Evolutionary conservation across 768 basidiomycete genomes (phyloP), one percentile per base, ranked within the genome.

Genomic region (Kondoa subrosea): DNA sequence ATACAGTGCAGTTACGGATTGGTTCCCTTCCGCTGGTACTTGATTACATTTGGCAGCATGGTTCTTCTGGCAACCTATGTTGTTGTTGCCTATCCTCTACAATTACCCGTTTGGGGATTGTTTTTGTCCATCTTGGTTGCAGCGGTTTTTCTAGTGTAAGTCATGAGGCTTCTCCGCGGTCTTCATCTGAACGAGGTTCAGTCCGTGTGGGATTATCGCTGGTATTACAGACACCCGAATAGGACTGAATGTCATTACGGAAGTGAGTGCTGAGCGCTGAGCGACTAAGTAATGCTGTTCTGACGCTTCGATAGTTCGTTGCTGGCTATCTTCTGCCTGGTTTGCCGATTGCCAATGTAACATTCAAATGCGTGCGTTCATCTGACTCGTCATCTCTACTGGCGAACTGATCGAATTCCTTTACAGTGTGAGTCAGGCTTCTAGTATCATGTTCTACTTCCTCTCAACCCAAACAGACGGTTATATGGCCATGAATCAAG

Each of bases 231-330:
- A 50, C 4, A 68, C 67, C 3, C 66, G 71, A 33, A 66, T 74
- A 15, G 76, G 76, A 0, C 67, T 77, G 4, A 77, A 77, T 57
- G 76, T 76, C 33, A 70, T 75, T 56, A 76, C 74, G 26, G 76
- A 50, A 21, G 40, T 50, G 21, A 8, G 40, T 21, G 40, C 21
- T 8, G 21, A 8, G 8, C 40, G 8, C 40, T 8, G 21, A 8
- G 8, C 21, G 12, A 50, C 12, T 8, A 50, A 50, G 12, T 8
- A 21, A 50, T 50, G 40, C 40, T 50, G 40, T 8, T 21, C n/a
- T n/a, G n/a, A n/a, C 8, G 40, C 40, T 50, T 50, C 12, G 8
- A 8, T 21, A 77, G 68, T 75, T 77, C 30, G 65, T 76, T 16
- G 71, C 72, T 1, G 76, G 76, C 1, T 74, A 69, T 32, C 67